phyloP scores from a whole-genome alignment of 768 basidiomycete species.

The Suillus ampliporus region DNA sequence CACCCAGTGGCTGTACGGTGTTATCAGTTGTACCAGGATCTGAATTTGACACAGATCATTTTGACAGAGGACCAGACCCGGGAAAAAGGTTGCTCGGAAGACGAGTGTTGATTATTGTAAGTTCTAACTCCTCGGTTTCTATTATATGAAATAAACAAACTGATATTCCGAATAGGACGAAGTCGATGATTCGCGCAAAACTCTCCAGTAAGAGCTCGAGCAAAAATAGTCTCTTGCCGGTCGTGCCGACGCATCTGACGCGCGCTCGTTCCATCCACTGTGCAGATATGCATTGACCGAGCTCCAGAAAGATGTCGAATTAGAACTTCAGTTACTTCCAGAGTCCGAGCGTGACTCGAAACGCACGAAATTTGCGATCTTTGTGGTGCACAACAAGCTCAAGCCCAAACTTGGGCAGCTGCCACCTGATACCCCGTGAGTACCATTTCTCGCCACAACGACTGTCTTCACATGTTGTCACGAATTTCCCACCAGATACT shows the following conservation, averaged over 20 bases:
- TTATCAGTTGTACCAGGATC: constrained; percentile 3
- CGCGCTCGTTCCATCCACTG: constrained; percentile 2
- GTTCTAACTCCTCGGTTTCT: constrained; percentile 34
- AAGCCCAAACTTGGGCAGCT: constrained; percentile 84
- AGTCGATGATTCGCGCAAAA: constrained; percentile 88
- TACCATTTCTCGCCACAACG: constrained; percentile 12
- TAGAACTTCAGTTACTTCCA: constrained; percentile 64
- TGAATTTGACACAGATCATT: constrained; percentile 11
- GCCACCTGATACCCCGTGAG: constrained; percentile 68
- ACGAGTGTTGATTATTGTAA: constrained; percentile 80
- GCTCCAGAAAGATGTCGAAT: constrained; percentile 86
- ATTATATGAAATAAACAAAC: constrained; percentile 21
- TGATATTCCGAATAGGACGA: constrained; percentile 62
- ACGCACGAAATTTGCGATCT: constrained; percentile 86
- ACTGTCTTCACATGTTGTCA: constrained; percentile 12
- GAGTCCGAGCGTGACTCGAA: constrained; percentile 76
- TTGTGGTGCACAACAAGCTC: constrained; percentile 94
- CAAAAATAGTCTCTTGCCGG: neutral
- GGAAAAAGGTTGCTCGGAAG: constrained; percentile 79
- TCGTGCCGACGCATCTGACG: constrained; percentile 13
- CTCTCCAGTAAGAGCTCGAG: constrained; percentile 69
- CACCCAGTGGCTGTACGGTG: constrained; percentile 92
- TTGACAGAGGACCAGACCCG: constrained; percentile 63
- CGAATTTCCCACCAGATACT: constrained; percentile 59
- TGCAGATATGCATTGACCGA: constrained; percentile 88